Conservation (phyloP, 768 basidiomycete genomes). For the Coprinopsis strossmayeri region DNA sequence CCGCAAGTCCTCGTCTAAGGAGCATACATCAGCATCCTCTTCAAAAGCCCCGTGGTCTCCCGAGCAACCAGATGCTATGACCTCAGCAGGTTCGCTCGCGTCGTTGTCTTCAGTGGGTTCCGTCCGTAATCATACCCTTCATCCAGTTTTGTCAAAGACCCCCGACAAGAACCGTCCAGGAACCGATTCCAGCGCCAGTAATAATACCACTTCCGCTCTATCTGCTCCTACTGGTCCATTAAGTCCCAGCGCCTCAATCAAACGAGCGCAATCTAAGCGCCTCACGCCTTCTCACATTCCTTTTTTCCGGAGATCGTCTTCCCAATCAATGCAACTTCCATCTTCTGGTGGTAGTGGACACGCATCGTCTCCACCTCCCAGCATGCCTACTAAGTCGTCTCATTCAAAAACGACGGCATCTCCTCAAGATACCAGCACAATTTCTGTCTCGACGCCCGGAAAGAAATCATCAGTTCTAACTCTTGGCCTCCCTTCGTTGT, state of each 20-base stretch:
- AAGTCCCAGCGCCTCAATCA: conserved; percentile 65
- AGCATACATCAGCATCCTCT: conserved; percentile 42
- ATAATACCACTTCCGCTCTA: conserved; percentile 47
- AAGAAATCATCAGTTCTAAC: conserved; percentile 83
- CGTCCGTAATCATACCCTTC: conserved; percentile 36
- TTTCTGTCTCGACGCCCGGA: conserved; percentile 49
- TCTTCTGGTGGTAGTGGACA: conserved; percentile 33
- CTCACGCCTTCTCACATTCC: conserved; percentile 91
- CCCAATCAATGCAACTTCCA: conserved; percentile 75
- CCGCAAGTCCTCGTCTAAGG: conserved; percentile 66
- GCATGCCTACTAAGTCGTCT: conserved; percentile 35
- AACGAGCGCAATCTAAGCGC: conserved; percentile 68
- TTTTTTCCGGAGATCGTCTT: conserved; percentile 88
- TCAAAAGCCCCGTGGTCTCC: conserved; percentile 58
- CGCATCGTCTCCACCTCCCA: conserved; percentile 48
- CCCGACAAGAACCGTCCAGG: conserved; percentile 67
- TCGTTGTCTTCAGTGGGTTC: conserved; percentile 74
- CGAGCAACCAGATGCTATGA: conserved; percentile 69
- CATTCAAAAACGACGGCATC: conserved; percentile 39
- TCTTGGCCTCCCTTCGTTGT: conserved; percentile 70
- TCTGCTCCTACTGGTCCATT: conserved; percentile 54
- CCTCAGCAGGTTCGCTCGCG: conserved; percentile 67
- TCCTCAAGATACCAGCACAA: conserved; percentile 48
- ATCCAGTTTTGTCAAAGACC: conserved; percentile 47
- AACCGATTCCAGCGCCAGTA: conserved; percentile 72